Evolutionary conservation across 371 early-diverging fungal genomes (phyloP).

Genomic region (Haplosporangium sp.): DNA sequence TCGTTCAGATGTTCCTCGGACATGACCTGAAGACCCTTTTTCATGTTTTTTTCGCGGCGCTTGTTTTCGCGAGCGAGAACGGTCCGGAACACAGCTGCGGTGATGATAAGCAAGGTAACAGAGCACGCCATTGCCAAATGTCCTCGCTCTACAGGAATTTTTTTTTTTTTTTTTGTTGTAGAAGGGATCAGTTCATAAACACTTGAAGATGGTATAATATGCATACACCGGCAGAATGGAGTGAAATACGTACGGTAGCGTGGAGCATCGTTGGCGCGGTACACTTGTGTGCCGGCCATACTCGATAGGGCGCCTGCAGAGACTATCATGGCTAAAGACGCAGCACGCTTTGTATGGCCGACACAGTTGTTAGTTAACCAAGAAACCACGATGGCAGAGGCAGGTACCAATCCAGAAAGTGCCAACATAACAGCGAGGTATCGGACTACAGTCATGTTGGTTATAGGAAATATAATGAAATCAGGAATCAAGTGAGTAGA

Average conservation of each 20-base stretch:
- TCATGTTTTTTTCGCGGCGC: constrained; percentile 20
- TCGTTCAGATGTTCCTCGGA: constrained; percentile 37
- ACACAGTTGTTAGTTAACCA: constrained; percentile 68
- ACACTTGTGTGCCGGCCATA: constrained; percentile 69
- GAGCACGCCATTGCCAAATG: constrained; percentile 22
- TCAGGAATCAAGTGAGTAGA: background rate
- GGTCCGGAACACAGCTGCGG: constrained; percentile 1
- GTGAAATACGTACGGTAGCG: constrained; percentile 31
- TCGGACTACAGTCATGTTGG: constrained; percentile 1
- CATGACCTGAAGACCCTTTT: constrained; percentile 30
- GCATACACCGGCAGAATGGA: background rate
- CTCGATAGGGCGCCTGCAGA: constrained; percentile 66
- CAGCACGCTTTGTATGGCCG: constrained; percentile 69
- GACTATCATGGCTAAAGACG: constrained; percentile 66
- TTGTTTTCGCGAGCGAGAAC: constrained; percentile 22
- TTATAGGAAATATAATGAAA: background rate
- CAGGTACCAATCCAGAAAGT: constrained; percentile 27
- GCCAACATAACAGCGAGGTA: constrained; percentile 29
- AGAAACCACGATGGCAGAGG: constrained; percentile 17
- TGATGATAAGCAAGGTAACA: constrained; percentile 5
- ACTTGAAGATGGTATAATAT: background rate
- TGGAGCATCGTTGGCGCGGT: constrained; percentile 71
- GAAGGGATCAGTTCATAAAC: no score
- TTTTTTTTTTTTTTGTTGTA: background rate
- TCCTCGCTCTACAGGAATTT: constrained; percentile 25